These are phyloP conservation scores for Usnea hakonensis DNA, from an alignment of 495 filamentous ascomycete genomes.

Conservation along the genomic window DNA sequence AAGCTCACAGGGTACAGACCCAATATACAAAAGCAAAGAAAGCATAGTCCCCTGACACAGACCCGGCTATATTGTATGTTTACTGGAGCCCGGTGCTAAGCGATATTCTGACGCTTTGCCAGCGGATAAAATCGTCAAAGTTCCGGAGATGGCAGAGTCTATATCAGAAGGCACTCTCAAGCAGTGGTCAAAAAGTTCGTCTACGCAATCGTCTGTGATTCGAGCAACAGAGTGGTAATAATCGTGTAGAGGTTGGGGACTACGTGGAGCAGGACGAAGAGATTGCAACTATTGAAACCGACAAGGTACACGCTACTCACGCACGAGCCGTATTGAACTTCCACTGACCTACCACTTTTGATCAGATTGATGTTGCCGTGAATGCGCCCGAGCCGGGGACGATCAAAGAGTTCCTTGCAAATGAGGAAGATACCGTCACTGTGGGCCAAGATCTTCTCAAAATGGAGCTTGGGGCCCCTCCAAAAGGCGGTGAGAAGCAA, in stretches of 20 bases:
- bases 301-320: conserved; percentile 62
- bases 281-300: conserved; percentile 98
- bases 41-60: neutral
- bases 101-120: neutral
- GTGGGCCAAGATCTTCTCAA: conserved; percentile 88
- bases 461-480: conserved; percentile 66
- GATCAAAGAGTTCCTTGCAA: conserved; percentile 85
- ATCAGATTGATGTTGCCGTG: conserved; percentile 86
- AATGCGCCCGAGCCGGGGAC: conserved; percentile 89
- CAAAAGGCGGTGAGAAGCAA: conserved; percentile 45
- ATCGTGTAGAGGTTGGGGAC: conserved; percentile 72
- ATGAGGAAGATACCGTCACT: conserved; percentile 90
- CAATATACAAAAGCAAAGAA: conserved; percentile 2
- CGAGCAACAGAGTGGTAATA: conserved; percentile 70
- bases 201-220: conserved; percentile 68
- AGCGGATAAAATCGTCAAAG: conserved; percentile 83
- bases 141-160: conserved; percentile 97
- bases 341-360: conserved; percentile 12
- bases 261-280: conserved; percentile 94
- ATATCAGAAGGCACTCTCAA: conserved; percentile 97
- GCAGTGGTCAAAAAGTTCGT: conserved; percentile 79
- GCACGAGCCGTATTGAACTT: neutral
- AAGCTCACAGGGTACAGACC: neutral
- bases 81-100: neutral
- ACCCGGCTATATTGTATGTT: conserved; percentile 14